Evolutionary conservation across 345 rosid species (phyloP), one percentile per base, ranked within the genome.

Genomic region (Euclidium syriacum): DNA sequence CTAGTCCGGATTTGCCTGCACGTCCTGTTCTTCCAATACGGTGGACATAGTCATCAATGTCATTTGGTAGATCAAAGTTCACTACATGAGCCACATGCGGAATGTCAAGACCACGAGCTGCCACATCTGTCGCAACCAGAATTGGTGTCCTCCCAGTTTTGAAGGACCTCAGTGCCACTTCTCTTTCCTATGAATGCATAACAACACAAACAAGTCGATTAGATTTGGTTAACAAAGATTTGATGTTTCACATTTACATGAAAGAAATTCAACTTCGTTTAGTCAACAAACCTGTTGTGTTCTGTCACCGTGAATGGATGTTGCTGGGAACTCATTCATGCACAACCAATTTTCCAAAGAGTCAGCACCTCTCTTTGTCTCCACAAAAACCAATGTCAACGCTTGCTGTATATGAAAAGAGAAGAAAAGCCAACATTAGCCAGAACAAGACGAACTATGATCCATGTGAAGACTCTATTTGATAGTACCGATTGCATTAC

Each of bases 281-380:
- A 39, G 40, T 11, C 19, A 66, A 56, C 26, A 2, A 24, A 79
- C 83, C 99, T 92, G 98, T 62, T 92, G 98, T 62, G 88, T 62
- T 83, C 98, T 87, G 67, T 92, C 98, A 46, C 99, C 99, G 60
- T 94, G 99, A 72, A 94, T 94, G 27, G 87, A 81, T 42, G 99
- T 90, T 29, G 99, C 96, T 26, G 97, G 97, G 67, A 94, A 94
- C 20, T 88, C 90, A 77, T 90, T 94, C 59, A 75, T 41, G 57
- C 80, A 82, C 73, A 94, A 61, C 99, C 99, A 94, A 69, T 87
- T 75, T 75, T 94, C 99, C 73, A 94, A 80, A 5, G 96, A 67
- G 69, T 94, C 99, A 58, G 99, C 99, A 20, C 92, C 90, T 62
- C 82, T 87, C 84, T 90, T 94, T 16, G 99, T 94, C 89, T 94